phyloP scores from a whole-genome alignment of 495 filamentous ascomycete species.

The Tuber brumale region DNA sequence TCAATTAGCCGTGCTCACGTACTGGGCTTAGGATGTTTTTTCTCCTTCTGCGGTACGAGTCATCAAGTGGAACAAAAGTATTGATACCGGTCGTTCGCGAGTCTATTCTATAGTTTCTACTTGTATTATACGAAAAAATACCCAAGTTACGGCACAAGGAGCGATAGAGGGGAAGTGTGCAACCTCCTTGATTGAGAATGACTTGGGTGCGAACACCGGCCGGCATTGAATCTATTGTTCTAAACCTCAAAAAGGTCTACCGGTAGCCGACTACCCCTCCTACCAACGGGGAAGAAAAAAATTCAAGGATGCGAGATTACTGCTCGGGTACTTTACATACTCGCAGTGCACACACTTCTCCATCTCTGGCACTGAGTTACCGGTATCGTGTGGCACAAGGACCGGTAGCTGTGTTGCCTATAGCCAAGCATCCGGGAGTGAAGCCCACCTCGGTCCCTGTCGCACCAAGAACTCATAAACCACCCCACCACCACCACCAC shows the following conservation, averaged over 20 bases:
- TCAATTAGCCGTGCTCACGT: constrained; percentile 5
- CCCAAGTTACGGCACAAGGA: background rate
- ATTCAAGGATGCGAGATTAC: background rate
- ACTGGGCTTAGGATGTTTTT: background rate
- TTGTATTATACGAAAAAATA: background rate
- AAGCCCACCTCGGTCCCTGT: background rate
- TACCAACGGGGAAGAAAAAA: background rate
- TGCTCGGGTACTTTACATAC: too few species aligned
- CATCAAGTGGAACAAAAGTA: background rate
- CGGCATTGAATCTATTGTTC: background rate
- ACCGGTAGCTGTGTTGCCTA: too few species aligned
- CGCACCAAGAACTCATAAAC: background rate
- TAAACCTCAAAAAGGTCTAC: background rate
- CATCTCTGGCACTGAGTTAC: too few species aligned
- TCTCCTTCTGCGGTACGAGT: background rate
- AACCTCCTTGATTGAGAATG: background rate
- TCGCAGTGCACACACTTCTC: too few species aligned
- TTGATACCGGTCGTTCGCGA: background rate
- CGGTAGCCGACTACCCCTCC: background rate
- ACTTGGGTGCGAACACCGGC: background rate
- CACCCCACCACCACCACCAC: background rate
- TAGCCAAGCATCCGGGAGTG: background rate
- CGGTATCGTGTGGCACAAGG: too few species aligned
- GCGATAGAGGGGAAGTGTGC: background rate
- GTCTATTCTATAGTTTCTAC: background rate